These are phyloP conservation scores for Geotrichum histeridarum DNA, from an alignment of 1,139 yeast genomes.

Conservation along the genomic window DNA sequence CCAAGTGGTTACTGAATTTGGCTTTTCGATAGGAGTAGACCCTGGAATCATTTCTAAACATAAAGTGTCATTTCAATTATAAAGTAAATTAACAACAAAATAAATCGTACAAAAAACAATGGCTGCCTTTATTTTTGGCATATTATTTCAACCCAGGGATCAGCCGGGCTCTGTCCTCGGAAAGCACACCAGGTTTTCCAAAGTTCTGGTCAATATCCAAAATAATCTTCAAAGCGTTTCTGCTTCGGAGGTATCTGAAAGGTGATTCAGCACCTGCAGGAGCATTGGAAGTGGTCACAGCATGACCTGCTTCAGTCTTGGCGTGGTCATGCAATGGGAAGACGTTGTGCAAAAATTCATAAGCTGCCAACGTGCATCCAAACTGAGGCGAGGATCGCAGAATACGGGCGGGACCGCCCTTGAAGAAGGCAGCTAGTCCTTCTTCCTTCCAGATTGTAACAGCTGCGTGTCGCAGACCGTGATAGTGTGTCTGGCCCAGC, in stretches of 20 bases:
- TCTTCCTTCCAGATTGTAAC: conserved; percentile 71
- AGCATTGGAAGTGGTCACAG: conserved; percentile 37
- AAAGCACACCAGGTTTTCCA: conserved; percentile 38
- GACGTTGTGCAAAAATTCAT: conserved; percentile 70
- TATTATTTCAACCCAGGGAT: conserved; percentile 28
- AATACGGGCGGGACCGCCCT: conserved; percentile 94
- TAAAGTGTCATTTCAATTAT: not conserved
- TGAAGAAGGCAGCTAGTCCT: conserved; percentile 79
- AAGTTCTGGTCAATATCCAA: conserved; percentile 45
- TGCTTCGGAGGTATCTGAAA: conserved; percentile 39
- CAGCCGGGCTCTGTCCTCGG: conserved; percentile 29
- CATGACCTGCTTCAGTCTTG: conserved; percentile 41
- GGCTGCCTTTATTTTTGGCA: not conserved
- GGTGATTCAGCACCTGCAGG: conserved; percentile 26
- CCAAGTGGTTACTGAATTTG: too few relatives aligned
- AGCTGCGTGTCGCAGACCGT: conserved; percentile 73
- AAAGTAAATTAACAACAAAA: not conserved
- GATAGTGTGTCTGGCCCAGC: conserved; percentile 69
- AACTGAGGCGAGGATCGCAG: conserved; percentile 95
- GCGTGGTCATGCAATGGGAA: conserved; percentile 48
- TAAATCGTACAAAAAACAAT: not conserved
- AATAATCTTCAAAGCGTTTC: conserved; percentile 43
- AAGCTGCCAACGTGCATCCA: conserved; percentile 94
- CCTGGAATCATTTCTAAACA: not conserved
- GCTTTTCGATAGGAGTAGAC: too few relatives aligned